Evolutionary conservation across 2,329 filamentous ascomycete species (phyloP), one percentile per base, ranked within the genome.

Genomic region (Cryoendolithus antarcticus): DNA sequence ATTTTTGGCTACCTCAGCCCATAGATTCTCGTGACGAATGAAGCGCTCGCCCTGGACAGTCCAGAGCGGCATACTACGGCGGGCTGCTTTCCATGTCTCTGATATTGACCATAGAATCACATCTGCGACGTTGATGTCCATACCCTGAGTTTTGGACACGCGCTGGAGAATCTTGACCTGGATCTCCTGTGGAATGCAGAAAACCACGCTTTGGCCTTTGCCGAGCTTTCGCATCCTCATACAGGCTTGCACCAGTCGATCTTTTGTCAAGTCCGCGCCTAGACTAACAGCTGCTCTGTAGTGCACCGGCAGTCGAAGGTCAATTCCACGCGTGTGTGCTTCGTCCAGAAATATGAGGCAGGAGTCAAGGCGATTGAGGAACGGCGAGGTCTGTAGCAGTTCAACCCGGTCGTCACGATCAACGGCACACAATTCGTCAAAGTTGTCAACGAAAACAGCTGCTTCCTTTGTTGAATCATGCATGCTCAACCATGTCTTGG

Each of bases 221-320:
- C 78, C 81, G 0, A 88, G 64, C 42, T 78, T 74, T 9, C 80
- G 59, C 71, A 86, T 76, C n/a, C 81, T 59, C 76, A 82, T 83
- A 42, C 77, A 81, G 0, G 77, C 78, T 69, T 86, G 81, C 0
- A 78, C 73, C 0, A 85, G 53, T 9, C 70, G 62, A 43, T 88
- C 82, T 44, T 86, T 88, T 0, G 75, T 80, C 1, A 85, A 47
- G 3, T 65, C 62, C 0, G 75, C 65, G 0, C 81, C 80, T 0
- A 89, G 54, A 0, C 80, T 86, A 0, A 86, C 75, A 0, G 75
- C 75, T 0, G 80, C 82, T 0, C 74, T 63, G 46, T 77, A 79
- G 8, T 68, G 4, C 0, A 41, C 40, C 0, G 79, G 81, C 0
- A 85, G 56, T 28, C 69, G 72, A 1, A 86, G 51, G 44, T 88